Base-by-base conservation (phyloP, 2,329 filamentous ascomycete species). In the Magnaporthiopsis incrustans region DNA sequence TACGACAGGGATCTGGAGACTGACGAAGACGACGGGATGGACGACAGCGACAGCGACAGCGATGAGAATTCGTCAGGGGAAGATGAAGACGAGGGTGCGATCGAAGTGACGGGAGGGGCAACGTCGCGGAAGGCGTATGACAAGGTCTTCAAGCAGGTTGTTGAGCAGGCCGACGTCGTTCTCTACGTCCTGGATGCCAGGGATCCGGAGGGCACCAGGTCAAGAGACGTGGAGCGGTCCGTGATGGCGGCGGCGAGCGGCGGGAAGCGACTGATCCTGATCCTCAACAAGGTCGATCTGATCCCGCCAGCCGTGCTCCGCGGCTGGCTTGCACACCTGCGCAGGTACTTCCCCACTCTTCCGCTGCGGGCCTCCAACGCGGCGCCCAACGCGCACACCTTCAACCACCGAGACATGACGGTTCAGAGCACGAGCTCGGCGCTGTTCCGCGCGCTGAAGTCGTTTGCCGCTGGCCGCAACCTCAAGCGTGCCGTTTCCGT, bases 251-350 rank as follows among this genome's bases (percentile, higher is more conserved):
- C 91, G 12, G 67, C 63, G 38, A 64, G 84, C 33, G 90, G 90
- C 64, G 89, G 88, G 69, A 97, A 97, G 81, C 85, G 93, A 63
- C 82, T 97, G 65, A 96, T 97, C 66, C 86, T 97, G 65, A 86
- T 97, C 65, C 82, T 97, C 69, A 97, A 97, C 87, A 97, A 97
- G 85, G 93, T 96, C 74, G 93, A 97, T 75, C 84, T 97, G 64
- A 85, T 97, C 59, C 93, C 93, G 3, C 86, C 91, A 27, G 82
- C 87, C 60, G 89, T 94, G 15, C 85, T 97, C 59, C 91, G 91
- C 74, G 86, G 84, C 71, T 97, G 93, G 93, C 86, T 97, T 68
- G 77, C 84, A 65, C 87, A 97, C 76, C 85, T 97, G 67, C 89
- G 92, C 67, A 86, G 91, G 69, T 96, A 90, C 75, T 97, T 97